Percentiles rank a stretch among this genome's conserved stretches.
Conservation (phyloP, 306 rosid genomes). For the Pueraria montana region DNA sequence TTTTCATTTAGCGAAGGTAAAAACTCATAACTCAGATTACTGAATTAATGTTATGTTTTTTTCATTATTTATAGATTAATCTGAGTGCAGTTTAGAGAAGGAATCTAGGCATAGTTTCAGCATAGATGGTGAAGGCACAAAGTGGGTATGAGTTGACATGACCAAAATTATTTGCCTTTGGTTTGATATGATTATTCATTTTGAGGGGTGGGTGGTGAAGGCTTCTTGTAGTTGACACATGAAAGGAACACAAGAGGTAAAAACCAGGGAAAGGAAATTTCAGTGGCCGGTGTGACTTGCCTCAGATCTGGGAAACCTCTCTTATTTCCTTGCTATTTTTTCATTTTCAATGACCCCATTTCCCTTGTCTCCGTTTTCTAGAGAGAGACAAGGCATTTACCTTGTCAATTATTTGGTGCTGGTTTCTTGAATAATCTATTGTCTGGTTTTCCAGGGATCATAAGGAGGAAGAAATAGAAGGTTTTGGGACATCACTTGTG, state of each 20-base stretch:
- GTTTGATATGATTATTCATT: slow-evolving; percentile 31
- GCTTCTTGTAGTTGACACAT: slow-evolving; percentile 49
- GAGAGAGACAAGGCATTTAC: slow-evolving; percentile 38
- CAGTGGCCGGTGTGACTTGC: slow-evolving; percentile 59
- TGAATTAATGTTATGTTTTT: slow-evolving; percentile 3
- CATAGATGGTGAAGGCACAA: slow-evolving; percentile 17
- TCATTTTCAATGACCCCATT: slow-evolving; percentile 50
- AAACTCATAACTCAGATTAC: slow-evolving; percentile 48
- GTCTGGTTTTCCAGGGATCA: slow-evolving; percentile 49
- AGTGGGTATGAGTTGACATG: slow-evolving; percentile 45
- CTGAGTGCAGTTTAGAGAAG: slow-evolving; percentile 17
- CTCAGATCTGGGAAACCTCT: slow-evolving; percentile 65
- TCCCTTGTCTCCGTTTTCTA: slow-evolving; percentile 39
- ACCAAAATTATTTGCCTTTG: slow-evolving; percentile 46
- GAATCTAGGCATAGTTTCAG: slow-evolving; percentile 15
- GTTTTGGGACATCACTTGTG: slow-evolving; percentile 44
- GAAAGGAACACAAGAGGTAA: slow-evolving; percentile 51
- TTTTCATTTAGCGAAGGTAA: slow-evolving; percentile 53
- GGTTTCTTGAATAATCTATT: slow-evolving; percentile 44
- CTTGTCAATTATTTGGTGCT: slow-evolving; percentile 36
- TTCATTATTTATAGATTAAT: slow-evolving; percentile 24
- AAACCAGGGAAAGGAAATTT: slow-evolving; percentile 37
- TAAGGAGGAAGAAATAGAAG: slow-evolving; percentile 43
- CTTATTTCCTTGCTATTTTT: slow-evolving; percentile 5
- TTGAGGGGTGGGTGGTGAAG: slow-evolving; percentile 37